Percentiles rank a stretch among this genome's conserved stretches.
phyloP scores from a whole-genome alignment of 306 rosid species.

The Rosa multiflora region DNA sequence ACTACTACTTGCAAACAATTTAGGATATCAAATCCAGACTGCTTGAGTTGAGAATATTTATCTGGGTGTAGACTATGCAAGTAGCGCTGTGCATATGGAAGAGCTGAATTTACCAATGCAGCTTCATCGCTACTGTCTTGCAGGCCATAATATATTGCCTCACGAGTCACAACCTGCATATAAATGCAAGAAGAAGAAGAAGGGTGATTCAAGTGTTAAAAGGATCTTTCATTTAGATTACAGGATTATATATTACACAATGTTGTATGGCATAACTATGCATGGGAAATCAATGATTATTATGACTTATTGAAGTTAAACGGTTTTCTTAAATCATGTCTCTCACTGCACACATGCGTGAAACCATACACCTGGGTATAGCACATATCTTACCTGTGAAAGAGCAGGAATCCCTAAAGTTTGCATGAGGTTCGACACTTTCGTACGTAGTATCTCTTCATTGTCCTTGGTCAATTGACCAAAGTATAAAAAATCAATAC shows the following conservation, averaged over 20 bases:
- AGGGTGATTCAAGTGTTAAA: background rate
- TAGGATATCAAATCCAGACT: slow-evolving; percentile 53
- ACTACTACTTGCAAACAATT: slow-evolving; percentile 56
- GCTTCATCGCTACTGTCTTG: slow-evolving; percentile 50
- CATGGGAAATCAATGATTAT: background rate
- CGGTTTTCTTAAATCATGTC: background rate
- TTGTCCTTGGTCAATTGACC: slow-evolving; percentile 51
- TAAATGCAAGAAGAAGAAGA: slow-evolving; percentile 12
- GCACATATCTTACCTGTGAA: slow-evolving; percentile 64
- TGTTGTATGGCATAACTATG: background rate
- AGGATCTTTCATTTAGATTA: background rate
- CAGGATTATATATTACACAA: background rate
- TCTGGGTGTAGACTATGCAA: slow-evolving; percentile 50
- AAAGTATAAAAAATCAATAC: slow-evolving; percentile 62
- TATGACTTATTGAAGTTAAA: background rate
- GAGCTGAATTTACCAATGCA: slow-evolving; percentile 71
- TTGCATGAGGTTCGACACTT: slow-evolving; percentile 62
- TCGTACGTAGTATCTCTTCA: slow-evolving; percentile 42
- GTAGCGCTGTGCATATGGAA: slow-evolving; percentile 94
- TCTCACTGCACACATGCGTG: background rate
- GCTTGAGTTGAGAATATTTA: slow-evolving; percentile 64
- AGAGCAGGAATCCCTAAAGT: slow-evolving; percentile 78
- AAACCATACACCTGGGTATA: background rate
- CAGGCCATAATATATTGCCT: slow-evolving; percentile 71
- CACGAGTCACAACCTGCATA: slow-evolving; percentile 85